phyloP scores from a whole-genome alignment of 371 early-diverging fungal genomes.

The Rhizopus microsporus region DNA sequence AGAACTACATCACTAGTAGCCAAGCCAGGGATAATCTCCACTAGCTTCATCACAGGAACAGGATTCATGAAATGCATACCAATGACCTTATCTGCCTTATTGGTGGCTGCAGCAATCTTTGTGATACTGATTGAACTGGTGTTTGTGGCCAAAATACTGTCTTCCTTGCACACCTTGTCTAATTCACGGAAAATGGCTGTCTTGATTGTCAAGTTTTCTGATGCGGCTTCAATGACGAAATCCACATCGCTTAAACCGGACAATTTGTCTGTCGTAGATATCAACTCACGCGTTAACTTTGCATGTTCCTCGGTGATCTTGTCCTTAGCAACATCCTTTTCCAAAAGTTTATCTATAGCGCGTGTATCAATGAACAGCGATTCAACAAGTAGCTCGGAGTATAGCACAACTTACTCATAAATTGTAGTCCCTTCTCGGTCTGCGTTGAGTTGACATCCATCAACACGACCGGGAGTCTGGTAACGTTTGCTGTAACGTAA shows the following conservation, averaged over 20 bases:
- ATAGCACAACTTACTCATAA: slow-evolving; percentile 65
- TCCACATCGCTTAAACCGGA: slow-evolving; percentile 67
- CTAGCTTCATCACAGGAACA: slow-evolving; percentile 97
- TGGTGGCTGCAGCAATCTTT: slow-evolving; percentile 91
- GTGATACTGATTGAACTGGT: slow-evolving; percentile 95
- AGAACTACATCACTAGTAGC: slow-evolving; percentile 78
- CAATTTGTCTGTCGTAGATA: slow-evolving; percentile 64
- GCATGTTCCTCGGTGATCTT: slow-evolving; percentile 83
- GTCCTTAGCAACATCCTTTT: slow-evolving; percentile 89
- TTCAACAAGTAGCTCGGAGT: neutral
- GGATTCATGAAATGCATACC: slow-evolving; percentile 96
- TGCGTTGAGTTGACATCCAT: slow-evolving; percentile 85
- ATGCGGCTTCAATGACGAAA: slow-evolving; percentile 95
- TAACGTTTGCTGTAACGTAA: slow-evolving; percentile 87
- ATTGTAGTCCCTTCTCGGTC: slow-evolving; percentile 78
- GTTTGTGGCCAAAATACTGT: slow-evolving; percentile 94
- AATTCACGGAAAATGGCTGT: slow-evolving; percentile 80
- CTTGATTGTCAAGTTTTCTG: slow-evolving; percentile 90
- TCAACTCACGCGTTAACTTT: slow-evolving; percentile 62
- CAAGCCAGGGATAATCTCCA: slow-evolving; percentile 95
- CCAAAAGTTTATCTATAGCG: slow-evolving; percentile 74
- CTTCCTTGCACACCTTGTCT: slow-evolving; percentile 63
- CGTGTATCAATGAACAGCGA: neutral
- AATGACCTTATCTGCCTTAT: slow-evolving; percentile 82
- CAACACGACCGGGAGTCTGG: slow-evolving; percentile 77